phyloP scores from a whole-genome alignment of 805 yeast genomes.

The Saccharomycopsis synnaedendra region DNA sequence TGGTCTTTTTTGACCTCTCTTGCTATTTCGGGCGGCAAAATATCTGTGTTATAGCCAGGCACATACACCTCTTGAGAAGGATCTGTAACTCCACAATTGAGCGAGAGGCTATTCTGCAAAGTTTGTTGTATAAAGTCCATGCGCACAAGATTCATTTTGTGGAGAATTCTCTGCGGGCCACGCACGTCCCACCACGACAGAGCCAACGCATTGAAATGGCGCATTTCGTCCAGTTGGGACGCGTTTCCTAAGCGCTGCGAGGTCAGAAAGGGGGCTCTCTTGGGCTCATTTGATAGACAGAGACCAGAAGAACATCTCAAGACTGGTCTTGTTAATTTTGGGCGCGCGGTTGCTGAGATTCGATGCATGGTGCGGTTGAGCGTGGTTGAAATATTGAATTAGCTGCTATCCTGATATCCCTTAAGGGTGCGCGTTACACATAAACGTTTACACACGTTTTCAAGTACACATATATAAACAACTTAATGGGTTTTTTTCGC shows the following conservation, averaged over 20 bases:
- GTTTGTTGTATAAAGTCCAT: conserved; percentile 75
- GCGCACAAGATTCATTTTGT: conserved; percentile 84
- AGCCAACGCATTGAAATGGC: conserved; percentile 80
- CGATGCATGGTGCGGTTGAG: no score
- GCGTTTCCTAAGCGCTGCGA: not conserved
- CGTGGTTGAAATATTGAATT: no score
- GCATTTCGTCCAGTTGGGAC: conserved; percentile 34
- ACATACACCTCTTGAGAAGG: conserved; percentile 44
- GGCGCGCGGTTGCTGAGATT: not conserved
- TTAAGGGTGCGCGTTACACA: no score
- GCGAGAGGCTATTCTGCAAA: conserved; percentile 31
- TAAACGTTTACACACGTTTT: no score
- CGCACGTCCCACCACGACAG: conserved; percentile 96
- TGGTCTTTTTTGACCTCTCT: conserved; percentile 38
- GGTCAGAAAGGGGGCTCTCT: not conserved
- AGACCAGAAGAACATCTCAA: conserved; percentile 15
- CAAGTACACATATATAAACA: no score
- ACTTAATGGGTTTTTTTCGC: no score
- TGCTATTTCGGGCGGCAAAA: conserved; percentile 50
- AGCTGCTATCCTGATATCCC: no score
- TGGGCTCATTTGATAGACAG: conserved; percentile 1
- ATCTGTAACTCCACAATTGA: conserved; percentile 28
- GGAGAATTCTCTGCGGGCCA: conserved; percentile 89
- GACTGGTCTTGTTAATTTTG: no score
- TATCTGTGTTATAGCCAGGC: conserved; percentile 64